Conservation (phyloP, 257 asterid species). For the Verbena officinalis region DNA sequence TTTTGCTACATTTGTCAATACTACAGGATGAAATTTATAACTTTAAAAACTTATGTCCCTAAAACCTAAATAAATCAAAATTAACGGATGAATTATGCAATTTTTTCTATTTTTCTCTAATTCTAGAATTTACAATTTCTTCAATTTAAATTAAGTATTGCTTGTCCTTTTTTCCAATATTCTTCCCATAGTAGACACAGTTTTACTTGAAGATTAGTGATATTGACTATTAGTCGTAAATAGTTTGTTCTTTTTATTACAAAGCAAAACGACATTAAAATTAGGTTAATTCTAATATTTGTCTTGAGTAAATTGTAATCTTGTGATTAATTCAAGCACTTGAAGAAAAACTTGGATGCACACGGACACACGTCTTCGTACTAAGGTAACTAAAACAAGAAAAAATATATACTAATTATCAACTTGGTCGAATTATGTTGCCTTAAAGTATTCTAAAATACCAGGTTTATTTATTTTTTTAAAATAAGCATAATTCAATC, state of each 20-base stretch:
- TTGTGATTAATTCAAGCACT: not conserved
- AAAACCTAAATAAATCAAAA: too few relatives aligned
- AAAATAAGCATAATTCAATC: too few relatives aligned
- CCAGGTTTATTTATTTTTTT: too few relatives aligned
- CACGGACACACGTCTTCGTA: slow-evolving; percentile 12
- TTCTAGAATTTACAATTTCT: not conserved
- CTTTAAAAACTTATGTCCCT: too few relatives aligned
- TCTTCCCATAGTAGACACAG: not conserved
- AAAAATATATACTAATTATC: not conserved
- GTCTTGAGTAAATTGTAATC: slow-evolving; percentile 21
- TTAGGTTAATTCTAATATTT: slow-evolving; percentile 7
- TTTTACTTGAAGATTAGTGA: not conserved
- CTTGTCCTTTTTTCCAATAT: slow-evolving; percentile 14
- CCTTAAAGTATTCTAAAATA: too few relatives aligned
- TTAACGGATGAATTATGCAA: too few relatives aligned
- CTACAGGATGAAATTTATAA: too few relatives aligned
- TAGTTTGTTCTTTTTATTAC: slow-evolving; percentile 1
- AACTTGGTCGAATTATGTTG: not conserved
- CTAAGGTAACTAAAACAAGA: not conserved
- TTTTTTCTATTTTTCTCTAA: too few relatives aligned
- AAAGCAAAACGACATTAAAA: slow-evolving; percentile 12
- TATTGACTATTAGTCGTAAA: not conserved
- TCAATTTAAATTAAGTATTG: not conserved
- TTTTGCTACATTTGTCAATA: too few relatives aligned
- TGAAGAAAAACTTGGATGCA: slow-evolving; percentile 1